Percentiles rank a stretch among this genome's conserved stretches.
Conservation (phyloP, 2,329 filamentous ascomycete genomes). For the Shiraia sp. region DNA sequence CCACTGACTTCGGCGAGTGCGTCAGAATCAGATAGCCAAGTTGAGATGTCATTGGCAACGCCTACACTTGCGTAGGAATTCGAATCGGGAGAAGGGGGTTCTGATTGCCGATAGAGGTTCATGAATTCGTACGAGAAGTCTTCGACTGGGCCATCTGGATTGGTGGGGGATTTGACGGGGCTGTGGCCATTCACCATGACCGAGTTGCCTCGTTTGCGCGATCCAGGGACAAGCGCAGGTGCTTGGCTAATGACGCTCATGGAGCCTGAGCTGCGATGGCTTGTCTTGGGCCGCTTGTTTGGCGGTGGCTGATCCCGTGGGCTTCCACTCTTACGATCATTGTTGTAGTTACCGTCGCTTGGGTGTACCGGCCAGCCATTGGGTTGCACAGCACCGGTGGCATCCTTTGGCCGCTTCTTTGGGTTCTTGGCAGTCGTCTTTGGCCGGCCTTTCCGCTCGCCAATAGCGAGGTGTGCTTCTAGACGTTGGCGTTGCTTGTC, state of each 20-base stretch:
- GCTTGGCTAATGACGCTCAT: conserved; percentile 69
- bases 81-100: conserved; percentile 61
- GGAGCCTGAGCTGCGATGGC: conserved; percentile 78
- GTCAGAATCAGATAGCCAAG: conserved; percentile 77
- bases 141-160: conserved; percentile 66
- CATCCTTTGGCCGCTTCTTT: conserved; percentile 84
- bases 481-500: conserved; percentile 70
- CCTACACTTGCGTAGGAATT: conserved; percentile 79
- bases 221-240: conserved; percentile 65
- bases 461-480: conserved; percentile 59
- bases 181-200: conserved; percentile 67
- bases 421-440: conserved; percentile 79
- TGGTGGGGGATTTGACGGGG: conserved; percentile 75
- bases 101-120: conserved; percentile 69
- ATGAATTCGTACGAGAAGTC: conserved; percentile 77
- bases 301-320: conserved; percentile 62
- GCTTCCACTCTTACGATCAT: conserved; percentile 54
- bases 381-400: conserved; percentile 59
- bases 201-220: conserved; percentile 64
- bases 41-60: conserved; percentile 73
- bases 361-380: conserved; percentile 66
- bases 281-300: conserved; percentile 79
- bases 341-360: conserved; percentile 57
- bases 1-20: conserved; percentile 70
- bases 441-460: conserved; percentile 68